Evolutionary conservation across 169 alveolate genomes (phyloP).

Genomic region (Plasmodium cynomolgi): DNA sequence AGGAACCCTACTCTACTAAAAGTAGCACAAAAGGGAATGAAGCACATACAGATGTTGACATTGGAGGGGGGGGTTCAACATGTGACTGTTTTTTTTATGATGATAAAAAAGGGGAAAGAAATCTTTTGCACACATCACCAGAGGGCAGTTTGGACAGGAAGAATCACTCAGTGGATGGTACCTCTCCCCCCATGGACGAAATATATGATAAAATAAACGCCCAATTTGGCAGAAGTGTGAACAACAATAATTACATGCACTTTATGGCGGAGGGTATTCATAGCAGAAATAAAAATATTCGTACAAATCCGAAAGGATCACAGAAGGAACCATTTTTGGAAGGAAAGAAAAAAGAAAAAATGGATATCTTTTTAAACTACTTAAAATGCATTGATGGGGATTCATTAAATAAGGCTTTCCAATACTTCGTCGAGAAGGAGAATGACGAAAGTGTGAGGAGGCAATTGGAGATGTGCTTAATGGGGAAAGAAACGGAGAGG

Average conservation of each 20-base stretch:
- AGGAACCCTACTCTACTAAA: neutral
- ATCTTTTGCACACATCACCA: neutral
- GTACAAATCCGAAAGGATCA: neutral
- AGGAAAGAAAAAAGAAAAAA: constrained; percentile 11
- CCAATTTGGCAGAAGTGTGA: neutral
- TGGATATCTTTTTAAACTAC: constrained; percentile 32
- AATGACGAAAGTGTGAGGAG: constrained; percentile 4
- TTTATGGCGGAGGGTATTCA: neutral
- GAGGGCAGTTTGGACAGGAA: neutral
- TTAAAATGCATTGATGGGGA: constrained; percentile 42
- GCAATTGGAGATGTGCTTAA: constrained; percentile 17
- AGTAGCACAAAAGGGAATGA: neutral
- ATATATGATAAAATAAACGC: constrained; percentile 46
- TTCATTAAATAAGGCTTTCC: constrained; percentile 16
- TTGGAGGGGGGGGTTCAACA: neutral
- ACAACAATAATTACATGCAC: neutral
- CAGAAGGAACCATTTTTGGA: neutral
- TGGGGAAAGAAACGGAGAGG: neutral
- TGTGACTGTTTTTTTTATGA: neutral
- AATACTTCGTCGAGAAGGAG: constrained; percentile 55
- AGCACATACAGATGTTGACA: neutral
- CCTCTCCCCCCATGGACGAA: neutral
- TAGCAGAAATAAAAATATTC: neutral
- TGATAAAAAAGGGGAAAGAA: neutral
- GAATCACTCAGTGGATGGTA: neutral